Conservation (phyloP, 2,329 filamentous ascomycete species). For the Monilinia vaccinii-corymbosi region DNA sequence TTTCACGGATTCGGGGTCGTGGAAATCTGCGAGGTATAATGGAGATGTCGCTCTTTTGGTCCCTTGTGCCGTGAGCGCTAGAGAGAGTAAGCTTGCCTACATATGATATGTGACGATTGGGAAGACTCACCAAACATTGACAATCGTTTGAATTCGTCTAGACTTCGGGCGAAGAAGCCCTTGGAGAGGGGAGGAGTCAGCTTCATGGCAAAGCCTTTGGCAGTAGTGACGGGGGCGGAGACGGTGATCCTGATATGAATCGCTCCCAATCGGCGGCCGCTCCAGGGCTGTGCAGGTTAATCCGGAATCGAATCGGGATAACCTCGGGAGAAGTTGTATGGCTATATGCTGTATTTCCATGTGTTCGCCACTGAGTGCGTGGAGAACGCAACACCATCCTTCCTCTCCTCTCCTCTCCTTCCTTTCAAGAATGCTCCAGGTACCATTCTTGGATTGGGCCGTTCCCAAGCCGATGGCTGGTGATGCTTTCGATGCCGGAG, state of each 20-base stretch:
- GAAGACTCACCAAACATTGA: slow-evolving; percentile 42
- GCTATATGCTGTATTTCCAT: too few relatives aligned
- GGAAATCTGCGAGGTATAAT: slow-evolving; percentile 56
- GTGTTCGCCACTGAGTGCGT: too few relatives aligned
- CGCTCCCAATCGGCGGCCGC: not conserved
- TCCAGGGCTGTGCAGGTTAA: not conserved
- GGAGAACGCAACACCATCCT: too few relatives aligned
- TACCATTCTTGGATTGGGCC: not conserved
- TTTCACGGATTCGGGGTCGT: slow-evolving; percentile 36
- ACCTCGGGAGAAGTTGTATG: too few relatives aligned
- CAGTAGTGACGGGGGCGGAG: not conserved
- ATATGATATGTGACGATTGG: slow-evolving; percentile 4
- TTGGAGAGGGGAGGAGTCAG: slow-evolving; percentile 37
- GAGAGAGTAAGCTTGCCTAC: slow-evolving; percentile 12
- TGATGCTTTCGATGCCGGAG: not conserved
- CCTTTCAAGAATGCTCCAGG: not conserved
- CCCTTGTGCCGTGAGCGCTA: slow-evolving; percentile 61
- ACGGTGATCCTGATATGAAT: not conserved
- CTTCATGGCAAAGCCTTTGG: slow-evolving; percentile 38
- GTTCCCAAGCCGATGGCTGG: not conserved
- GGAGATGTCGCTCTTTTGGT: slow-evolving; percentile 56
- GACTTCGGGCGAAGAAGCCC: slow-evolving; percentile 48
- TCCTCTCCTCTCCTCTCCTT: too few relatives aligned
- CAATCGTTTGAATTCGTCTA: slow-evolving; percentile 51
- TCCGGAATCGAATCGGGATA: not conserved